Conservation (phyloP, 75 land plant genomes). For the Cunninghamia lanceolata region DNA sequence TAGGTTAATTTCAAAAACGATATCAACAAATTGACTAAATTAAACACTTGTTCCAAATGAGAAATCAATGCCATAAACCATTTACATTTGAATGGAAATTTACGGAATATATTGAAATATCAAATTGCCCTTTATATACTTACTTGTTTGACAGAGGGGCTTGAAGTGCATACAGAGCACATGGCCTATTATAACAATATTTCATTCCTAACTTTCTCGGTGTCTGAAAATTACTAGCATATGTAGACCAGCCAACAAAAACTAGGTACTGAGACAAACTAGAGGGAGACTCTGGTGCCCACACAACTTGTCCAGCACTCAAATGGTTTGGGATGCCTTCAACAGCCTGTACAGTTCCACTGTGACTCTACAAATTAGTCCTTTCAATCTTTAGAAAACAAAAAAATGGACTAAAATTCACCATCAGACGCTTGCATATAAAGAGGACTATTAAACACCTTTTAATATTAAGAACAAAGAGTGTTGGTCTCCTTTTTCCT, state of each 20-base stretch:
- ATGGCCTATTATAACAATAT: conserved; percentile 92
- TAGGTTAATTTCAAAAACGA: neutral
- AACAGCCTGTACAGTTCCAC: conserved; percentile 78
- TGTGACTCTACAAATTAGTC: conserved; percentile 19
- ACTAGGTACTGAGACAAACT: conserved; percentile 40
- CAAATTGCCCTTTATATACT: neutral
- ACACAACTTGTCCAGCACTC: conserved; percentile 90
- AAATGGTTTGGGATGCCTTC: conserved; percentile 59
- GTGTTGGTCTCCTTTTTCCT: conserved; percentile 73
- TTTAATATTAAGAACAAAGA: conserved; percentile 60
- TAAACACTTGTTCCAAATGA: neutral
- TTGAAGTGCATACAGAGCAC: conserved; percentile 72
- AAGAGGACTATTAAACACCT: conserved; percentile 35
- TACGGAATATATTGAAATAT: neutral
- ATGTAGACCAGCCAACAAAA: conserved; percentile 93
- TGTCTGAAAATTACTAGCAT: conserved; percentile 25
- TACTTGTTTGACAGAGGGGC: conserved; percentile 24
- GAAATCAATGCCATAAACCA: neutral
- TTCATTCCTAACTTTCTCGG: conserved; percentile 88
- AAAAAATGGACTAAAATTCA: neutral
- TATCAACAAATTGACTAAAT: neutral
- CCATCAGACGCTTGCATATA: neutral
- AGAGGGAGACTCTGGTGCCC: conserved; percentile 63
- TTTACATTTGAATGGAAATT: conserved; percentile 4
- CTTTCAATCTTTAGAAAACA: neutral